Base-by-base conservation (phyloP, 2,329 filamentous ascomycete genomes). In the Knufia fluminis region DNA sequence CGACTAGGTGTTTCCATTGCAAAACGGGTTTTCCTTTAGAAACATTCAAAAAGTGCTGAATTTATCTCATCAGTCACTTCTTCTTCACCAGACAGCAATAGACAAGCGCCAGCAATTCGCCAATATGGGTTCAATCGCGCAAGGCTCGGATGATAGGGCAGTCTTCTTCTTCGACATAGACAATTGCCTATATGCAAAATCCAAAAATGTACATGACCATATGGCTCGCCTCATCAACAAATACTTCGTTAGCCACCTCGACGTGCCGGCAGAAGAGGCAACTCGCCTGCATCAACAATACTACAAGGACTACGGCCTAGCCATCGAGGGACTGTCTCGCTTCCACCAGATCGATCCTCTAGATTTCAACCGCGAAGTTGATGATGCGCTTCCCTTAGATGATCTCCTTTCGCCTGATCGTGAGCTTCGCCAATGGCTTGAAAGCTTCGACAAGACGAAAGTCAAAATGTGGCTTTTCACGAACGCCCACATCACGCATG, bases 331-430 rank as follows among this genome's bases (percentile, higher is more conserved):
- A 1, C 77, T 98, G 1, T 87, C 95, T 32, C 82, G 88, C 8
- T 86, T 96, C 68, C 92, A 98, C 71, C 82, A 94, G 67, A 94
- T 98, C 60, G 87, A 97, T 61, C 86, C 92, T 1, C 74, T 98
- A 3, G 89, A 94, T 49, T 98, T 97, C 73, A 98, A 98, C 66
- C 71, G 78, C 56, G 84, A 94, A 68, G 92, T 98, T 10, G 92
- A 98, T 63, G 92, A 98, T 65, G 92, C 92, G 2, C 71, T 98
- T 19, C 90, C 92, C 0, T 76, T 98, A 2, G 87, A 96, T 61
- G 74, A 78, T 16, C 79, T 97, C 62, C 84, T 98, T 63, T 83
- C 82, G 62, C 86, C 88, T 0, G 80, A 94, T 60, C 77, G 82
- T 0, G 74, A 82, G 60, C 73, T 97, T 36, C 82, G 87, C 44